Conservation (phyloP, 768 basidiomycete species). For the Pulveroboletus ravenelii region DNA sequence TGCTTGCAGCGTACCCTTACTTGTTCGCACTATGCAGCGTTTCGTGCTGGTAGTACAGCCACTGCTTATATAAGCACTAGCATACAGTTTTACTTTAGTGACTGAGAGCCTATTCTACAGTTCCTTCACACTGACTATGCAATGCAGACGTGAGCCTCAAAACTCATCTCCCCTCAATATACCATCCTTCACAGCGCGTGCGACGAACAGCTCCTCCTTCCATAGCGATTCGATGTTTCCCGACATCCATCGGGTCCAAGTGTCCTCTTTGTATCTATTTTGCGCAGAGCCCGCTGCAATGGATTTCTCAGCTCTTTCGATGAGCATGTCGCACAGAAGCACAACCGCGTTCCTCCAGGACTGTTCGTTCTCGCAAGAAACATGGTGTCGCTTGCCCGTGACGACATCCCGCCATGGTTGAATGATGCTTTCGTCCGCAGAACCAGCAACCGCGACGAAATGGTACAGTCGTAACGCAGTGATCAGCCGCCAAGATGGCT, state of each 20-base stretch:
- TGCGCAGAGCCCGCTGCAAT: constrained; percentile 2
- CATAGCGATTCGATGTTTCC: constrained; percentile 48
- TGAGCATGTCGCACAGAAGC: constrained; percentile 37
- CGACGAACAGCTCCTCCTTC: constrained; percentile 56
- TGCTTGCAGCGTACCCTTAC: neutral
- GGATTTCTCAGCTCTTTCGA: constrained; percentile 28
- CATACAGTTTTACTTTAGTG: no score
- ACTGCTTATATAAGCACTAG: no score
- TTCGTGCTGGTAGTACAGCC: neutral
- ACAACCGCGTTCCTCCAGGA: constrained; percentile 42
- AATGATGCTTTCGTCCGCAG: constrained; percentile 30
- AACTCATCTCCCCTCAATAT: constrained; percentile 46
- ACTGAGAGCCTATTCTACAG: no score
- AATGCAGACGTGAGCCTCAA: constrained; percentile 19
- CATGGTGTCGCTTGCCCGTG: constrained; percentile 37
- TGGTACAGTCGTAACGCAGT: constrained; percentile 65
- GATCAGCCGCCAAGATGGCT: constrained; percentile 80
- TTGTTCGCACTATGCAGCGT: neutral
- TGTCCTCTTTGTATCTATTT: neutral
- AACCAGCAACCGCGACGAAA: constrained; percentile 33
- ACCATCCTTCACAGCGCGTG: constrained; percentile 42
- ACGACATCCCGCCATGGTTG: constrained; percentile 52
- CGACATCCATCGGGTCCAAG: constrained; percentile 34
- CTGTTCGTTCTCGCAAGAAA: constrained; percentile 48
- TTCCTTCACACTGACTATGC: no score